These are phyloP conservation scores for Phyllosticta paracitricarpa DNA, from an alignment of 2,329 filamentous ascomycete species.

Conservation along the genomic window DNA sequence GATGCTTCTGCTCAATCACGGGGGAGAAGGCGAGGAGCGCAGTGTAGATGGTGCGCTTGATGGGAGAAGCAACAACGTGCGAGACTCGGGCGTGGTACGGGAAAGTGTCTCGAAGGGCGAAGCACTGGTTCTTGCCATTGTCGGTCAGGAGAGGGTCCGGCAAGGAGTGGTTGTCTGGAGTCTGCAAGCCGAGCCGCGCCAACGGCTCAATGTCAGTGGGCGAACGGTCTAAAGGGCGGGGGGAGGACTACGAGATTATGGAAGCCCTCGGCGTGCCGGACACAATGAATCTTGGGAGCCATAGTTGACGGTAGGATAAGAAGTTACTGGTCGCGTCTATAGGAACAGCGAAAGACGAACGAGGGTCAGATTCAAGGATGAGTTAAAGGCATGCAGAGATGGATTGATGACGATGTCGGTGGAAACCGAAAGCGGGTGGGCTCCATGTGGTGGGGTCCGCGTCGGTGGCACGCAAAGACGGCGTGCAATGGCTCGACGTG, in stretches of 20 bases:
- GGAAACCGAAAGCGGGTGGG: not conserved
- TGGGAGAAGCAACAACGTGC: slow-evolving; percentile 65
- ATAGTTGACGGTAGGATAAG: slow-evolving; percentile 13
- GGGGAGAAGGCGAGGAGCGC: slow-evolving; percentile 57
- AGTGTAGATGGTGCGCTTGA: slow-evolving; percentile 69
- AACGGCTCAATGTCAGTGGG: too few relatives aligned
- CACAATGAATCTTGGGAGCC: slow-evolving; percentile 45
- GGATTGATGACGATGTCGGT: not conserved
- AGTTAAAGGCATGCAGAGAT: not conserved
- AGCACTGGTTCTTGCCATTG: slow-evolving; percentile 58
- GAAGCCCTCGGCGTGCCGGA: slow-evolving; percentile 64
- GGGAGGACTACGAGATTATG: slow-evolving; percentile 55
- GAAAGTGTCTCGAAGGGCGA: slow-evolving; percentile 45
- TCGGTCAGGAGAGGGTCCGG: slow-evolving; percentile 66
- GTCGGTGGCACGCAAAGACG: too few relatives aligned
- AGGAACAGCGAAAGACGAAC: not conserved
- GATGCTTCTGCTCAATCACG: slow-evolving; percentile 19
- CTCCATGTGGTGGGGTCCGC: too few relatives aligned
- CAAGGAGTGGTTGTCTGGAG: slow-evolving; percentile 40
- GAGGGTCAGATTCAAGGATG: not conserved
- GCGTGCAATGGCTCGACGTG: not conserved
- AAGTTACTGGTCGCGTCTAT: too few relatives aligned
- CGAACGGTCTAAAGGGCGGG: slow-evolving; percentile 18
- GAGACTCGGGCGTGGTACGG: slow-evolving; percentile 49
- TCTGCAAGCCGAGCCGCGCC: slow-evolving; percentile 39